These are phyloP conservation scores for Candida michaelii DNA, from an alignment of 805 yeast species.

Conservation along the genomic window DNA sequence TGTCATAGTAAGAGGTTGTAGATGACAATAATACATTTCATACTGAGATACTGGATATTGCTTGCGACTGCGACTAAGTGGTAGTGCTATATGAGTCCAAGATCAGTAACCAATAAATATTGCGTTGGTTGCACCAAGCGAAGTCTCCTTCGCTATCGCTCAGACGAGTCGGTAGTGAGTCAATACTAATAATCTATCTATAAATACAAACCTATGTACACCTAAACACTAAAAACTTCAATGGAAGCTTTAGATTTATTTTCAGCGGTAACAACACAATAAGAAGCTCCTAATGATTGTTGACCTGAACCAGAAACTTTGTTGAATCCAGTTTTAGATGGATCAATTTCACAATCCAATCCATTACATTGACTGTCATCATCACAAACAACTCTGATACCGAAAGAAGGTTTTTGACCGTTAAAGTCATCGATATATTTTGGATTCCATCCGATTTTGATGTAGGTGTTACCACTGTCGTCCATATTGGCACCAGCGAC, in stretches of 20 bases:
- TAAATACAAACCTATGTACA: not conserved
- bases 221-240: conserved; percentile 55
- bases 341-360: conserved; percentile 80
- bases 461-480: conserved; percentile 63
- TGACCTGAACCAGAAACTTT: conserved; percentile 43
- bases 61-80: too few relatives aligned
- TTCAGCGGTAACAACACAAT: conserved; percentile 79
- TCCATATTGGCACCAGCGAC: conserved; percentile 92
- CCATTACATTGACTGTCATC: conserved; percentile 70
- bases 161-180: too few relatives aligned
- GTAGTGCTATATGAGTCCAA: too few relatives aligned
- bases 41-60: too few relatives aligned
- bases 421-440: conserved; percentile 68
- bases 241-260: conserved; percentile 63
- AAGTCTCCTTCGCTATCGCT: too few relatives aligned
- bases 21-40: too few relatives aligned
- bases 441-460: conserved; percentile 92
- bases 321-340: conserved; percentile 60
- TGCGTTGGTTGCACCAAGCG: too few relatives aligned
- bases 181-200: too few relatives aligned
- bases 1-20: too few relatives aligned
- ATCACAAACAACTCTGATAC: conserved; percentile 72
- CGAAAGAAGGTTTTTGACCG: conserved; percentile 59
- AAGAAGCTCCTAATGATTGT: conserved; percentile 57
- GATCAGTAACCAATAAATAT: too few relatives aligned